A percentile compares a stretch with the other conserved stretches of the same genome.
phyloP scores from a whole-genome alignment of 345 rosid species.

The Crucihimalaya himalaica region DNA sequence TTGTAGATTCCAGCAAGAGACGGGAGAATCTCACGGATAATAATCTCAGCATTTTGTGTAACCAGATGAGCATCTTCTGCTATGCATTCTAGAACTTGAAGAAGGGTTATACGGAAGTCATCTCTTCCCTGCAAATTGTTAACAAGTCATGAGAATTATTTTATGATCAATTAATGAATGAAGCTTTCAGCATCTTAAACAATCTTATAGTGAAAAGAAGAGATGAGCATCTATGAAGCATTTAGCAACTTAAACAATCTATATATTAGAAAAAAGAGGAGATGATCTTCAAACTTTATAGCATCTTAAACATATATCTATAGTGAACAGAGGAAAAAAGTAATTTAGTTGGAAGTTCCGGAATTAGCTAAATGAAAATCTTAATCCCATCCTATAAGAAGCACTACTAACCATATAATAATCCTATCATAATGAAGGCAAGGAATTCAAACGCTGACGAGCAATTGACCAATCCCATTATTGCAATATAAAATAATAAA shows the following conservation, averaged over 20 bases:
- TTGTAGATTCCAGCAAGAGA: conserved; percentile 74
- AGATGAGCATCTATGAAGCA: neutral
- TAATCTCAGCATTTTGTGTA: conserved; percentile 55
- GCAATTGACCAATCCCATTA: neutral
- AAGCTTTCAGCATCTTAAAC: neutral
- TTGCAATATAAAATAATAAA: neutral
- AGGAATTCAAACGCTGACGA: neutral
- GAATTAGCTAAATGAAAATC: neutral
- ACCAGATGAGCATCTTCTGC: conserved; percentile 69
- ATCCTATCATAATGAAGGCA: conserved; percentile 6
- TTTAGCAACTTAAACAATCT: neutral
- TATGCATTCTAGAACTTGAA: conserved; percentile 75
- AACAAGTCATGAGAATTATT: conserved; percentile 10
- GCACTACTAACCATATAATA: neutral
- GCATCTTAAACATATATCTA: conserved; percentile 7
- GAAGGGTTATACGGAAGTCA: conserved; percentile 91
- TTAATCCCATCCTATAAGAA: conserved; percentile 3
- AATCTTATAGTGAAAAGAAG: neutral
- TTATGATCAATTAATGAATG: neutral
- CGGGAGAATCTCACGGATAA: conserved; percentile 73
- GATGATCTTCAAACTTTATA: neutral
- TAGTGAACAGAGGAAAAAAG: neutral
- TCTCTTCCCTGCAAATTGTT: conserved; percentile 72
- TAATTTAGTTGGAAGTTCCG: neutral
- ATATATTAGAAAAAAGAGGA: neutral